These are phyloP conservation scores for Ophiosphaerella narmari DNA, from an alignment of 2,329 filamentous ascomycete genomes.

Conservation along the genomic window DNA sequence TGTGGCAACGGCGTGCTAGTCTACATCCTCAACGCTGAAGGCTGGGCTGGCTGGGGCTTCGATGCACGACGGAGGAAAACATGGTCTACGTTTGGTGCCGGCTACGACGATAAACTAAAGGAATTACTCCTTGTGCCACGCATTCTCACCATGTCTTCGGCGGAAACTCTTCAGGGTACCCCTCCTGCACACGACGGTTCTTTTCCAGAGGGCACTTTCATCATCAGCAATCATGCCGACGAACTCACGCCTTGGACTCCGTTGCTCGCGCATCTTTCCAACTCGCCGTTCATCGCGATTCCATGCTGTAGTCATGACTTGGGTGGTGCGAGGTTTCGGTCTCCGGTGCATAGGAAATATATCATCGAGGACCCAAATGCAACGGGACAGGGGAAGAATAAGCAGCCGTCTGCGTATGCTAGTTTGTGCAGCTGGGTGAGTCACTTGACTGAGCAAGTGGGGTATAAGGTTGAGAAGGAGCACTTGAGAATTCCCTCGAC, in stretches of 20 bases:
- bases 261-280: constrained; percentile 75
- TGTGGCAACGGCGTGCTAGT: constrained; percentile 94
- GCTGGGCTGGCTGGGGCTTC: constrained; percentile 86
- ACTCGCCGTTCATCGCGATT: constrained; percentile 85
- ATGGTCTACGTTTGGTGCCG: constrained; percentile 72
- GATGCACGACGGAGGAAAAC: constrained; percentile 86
- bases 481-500: constrained; percentile 91
- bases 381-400: constrained; percentile 30
- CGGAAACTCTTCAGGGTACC: not conserved
- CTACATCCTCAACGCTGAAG: constrained; percentile 78
- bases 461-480: constrained; percentile 79
- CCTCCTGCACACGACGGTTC: constrained; percentile 58
- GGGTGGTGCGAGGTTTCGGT: constrained; percentile 73
- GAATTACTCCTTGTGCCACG: constrained; percentile 66
- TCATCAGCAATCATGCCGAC: constrained; percentile 96
- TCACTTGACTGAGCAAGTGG: constrained; percentile 70
- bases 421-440: constrained; percentile 80
- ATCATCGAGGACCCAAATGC: constrained; percentile 20
- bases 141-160: constrained; percentile 42
- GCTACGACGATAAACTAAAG: constrained; percentile 56
- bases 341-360: constrained; percentile 45
- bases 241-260: constrained; percentile 97
- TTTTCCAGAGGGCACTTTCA: constrained; percentile 79
- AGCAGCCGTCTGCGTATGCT: constrained; percentile 73
- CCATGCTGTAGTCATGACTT: constrained; percentile 94